Evolutionary conservation across 345 rosid genomes (phyloP).

Genomic region (Sapria himalayana): DNA sequence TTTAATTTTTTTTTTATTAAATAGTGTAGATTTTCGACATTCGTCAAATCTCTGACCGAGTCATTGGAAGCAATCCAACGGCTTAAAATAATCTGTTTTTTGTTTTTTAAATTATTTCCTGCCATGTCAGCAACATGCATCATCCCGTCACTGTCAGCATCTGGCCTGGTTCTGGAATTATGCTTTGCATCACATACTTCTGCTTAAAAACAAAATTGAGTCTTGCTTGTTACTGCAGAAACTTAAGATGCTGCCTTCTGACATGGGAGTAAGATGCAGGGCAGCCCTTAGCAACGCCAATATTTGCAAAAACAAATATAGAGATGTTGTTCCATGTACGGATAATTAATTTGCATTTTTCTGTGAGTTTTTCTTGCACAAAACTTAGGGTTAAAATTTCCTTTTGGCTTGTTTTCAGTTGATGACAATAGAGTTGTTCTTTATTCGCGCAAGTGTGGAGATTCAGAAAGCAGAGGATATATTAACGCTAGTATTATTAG

Average conservation of each 20-base stretch:
- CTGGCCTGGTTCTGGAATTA: too few species aligned
- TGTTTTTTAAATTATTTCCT: too few species aligned
- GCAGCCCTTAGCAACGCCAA: slow-evolving; percentile 38
- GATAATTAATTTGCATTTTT: background rate
- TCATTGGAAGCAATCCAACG: too few species aligned
- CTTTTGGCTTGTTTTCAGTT: slow-evolving; percentile 19
- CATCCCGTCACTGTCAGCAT: too few species aligned
- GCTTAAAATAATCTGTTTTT: too few species aligned
- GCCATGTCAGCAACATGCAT: too few species aligned
- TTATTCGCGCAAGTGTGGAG: slow-evolving; percentile 38
- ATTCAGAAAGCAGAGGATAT: slow-evolving; percentile 47
- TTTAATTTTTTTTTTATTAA: too few species aligned
- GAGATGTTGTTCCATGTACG: slow-evolving; percentile 59
- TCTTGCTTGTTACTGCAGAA: slow-evolving; percentile 19
- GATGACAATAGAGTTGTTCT: slow-evolving; percentile 60
- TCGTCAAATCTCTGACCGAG: too few species aligned
- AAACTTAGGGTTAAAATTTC: background rate
- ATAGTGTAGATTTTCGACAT: too few species aligned
- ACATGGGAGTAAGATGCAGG: slow-evolving; percentile 25
- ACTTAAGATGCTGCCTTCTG: slow-evolving; percentile 25
- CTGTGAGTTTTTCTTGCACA: background rate
- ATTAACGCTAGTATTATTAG: slow-evolving; percentile 65
- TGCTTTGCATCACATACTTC: too few species aligned
- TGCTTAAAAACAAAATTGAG: too few species aligned
- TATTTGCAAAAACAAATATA: slow-evolving; percentile 49